Conservation (phyloP, 495 filamentous ascomycete species). For the Hapsidospora chrysogenum region DNA sequence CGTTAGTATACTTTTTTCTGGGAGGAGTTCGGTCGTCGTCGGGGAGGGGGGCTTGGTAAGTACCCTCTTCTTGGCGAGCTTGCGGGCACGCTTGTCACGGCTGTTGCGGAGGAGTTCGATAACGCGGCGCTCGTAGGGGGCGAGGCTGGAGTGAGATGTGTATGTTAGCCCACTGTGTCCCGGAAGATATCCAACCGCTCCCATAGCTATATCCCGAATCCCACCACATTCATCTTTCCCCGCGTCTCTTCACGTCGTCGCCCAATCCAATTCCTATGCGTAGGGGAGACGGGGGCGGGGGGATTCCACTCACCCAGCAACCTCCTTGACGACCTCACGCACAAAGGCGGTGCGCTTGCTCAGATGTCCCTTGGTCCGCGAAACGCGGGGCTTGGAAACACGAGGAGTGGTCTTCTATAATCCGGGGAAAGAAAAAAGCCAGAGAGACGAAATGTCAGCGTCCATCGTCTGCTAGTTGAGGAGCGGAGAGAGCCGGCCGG, state of each 20-base stretch:
- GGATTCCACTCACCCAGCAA: conserved; percentile 70
- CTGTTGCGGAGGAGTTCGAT: conserved; percentile 96
- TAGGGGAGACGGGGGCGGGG: no score
- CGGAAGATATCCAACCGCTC: no score
- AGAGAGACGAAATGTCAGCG: conserved; percentile 24
- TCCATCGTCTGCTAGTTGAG: conserved; percentile 15
- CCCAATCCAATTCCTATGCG: background rate
- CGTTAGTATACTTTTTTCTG: conserved; percentile 6
- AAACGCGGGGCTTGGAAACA: conserved; percentile 71
- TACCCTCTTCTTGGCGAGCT: conserved; percentile 98
- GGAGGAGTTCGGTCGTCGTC: background rate
- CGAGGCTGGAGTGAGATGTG: conserved; percentile 41
- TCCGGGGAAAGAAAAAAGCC: no score
- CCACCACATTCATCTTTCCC: no score
- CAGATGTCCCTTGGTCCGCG: conserved; percentile 76
- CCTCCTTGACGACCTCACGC: conserved; percentile 82
- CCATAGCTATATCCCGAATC: no score
- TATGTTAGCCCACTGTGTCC: no score
- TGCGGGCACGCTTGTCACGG: conserved; percentile 98
- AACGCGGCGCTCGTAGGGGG: conserved; percentile 94
- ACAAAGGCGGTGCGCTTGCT: conserved; percentile 91
- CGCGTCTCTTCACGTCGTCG: background rate
- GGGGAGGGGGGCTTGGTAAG: conserved; percentile 13
- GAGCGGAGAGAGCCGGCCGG: background rate
- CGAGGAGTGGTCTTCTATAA: conserved; percentile 80